Conservation (phyloP, 1,284 basidiomycete genomes). For the Ustilago tritici region DNA sequence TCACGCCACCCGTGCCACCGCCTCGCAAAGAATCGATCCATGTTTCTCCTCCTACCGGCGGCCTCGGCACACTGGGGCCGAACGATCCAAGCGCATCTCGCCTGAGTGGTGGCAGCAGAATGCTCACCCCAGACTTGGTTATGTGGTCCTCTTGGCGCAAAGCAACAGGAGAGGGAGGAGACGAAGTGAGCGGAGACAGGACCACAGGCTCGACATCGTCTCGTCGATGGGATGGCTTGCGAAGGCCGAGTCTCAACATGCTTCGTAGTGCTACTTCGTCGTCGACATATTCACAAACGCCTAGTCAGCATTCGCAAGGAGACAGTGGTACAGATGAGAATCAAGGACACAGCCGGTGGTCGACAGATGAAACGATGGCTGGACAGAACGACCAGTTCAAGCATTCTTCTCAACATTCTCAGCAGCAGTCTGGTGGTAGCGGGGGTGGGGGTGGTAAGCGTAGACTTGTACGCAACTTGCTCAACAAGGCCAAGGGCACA, state of each 20-base stretch:
- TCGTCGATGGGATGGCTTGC: slow-evolving; percentile 34
- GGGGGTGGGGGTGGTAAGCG: slow-evolving; percentile 16
- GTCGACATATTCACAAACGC: slow-evolving; percentile 33
- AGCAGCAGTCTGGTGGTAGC: not conserved
- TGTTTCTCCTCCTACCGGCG: not conserved
- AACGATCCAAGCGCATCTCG: slow-evolving; percentile 1
- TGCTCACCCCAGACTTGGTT: slow-evolving; percentile 28
- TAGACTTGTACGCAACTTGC: slow-evolving; percentile 37
- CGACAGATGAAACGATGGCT: slow-evolving; percentile 17
- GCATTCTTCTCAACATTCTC: slow-evolving; percentile 1
- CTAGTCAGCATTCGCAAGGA: slow-evolving; percentile 15
- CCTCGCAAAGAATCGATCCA: slow-evolving; percentile 50
- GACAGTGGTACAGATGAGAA: slow-evolving; percentile 12
- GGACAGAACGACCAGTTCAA: slow-evolving; percentile 3
- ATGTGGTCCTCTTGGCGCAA: slow-evolving; percentile 23
- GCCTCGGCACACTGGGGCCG: not conserved
- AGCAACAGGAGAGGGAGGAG: slow-evolving; percentile 1
- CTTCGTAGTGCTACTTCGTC: slow-evolving; percentile 37
- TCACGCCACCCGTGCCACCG: slow-evolving; percentile 30
- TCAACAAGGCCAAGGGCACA: slow-evolving; percentile 44
- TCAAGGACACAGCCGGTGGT: slow-evolving; percentile 22
- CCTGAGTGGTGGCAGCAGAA: slow-evolving; percentile 11
- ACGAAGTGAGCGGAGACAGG: slow-evolving; percentile 15
- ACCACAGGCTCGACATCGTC: slow-evolving; percentile 1
- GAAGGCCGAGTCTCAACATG: slow-evolving; percentile 46